Base-by-base conservation (phyloP, 176 grass and related monocot species). In the Leersia perrieri region DNA sequence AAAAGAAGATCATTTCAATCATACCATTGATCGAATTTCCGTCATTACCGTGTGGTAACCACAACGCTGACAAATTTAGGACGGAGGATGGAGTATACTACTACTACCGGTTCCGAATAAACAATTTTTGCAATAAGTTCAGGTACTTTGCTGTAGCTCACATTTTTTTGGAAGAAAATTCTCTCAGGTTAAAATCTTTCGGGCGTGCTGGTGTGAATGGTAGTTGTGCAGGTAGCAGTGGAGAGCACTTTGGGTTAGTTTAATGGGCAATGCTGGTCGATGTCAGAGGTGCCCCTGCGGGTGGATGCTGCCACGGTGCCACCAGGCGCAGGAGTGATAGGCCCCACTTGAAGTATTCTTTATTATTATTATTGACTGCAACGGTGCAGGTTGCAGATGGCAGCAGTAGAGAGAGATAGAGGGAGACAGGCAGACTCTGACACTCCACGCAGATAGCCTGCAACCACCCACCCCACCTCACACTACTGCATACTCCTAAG, bases 381-480 rank as follows among this genome's bases (percentile, higher is more conserved):
- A 20, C 35, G 33, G 11, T 73, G 77, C 78, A 77, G 82, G 66
- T 45, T 66, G 78, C 82, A 89, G 68, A 60, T 69, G 62, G 34
- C 26, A 47, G 57, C 41, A 47, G 72, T 5, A 34, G 36, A 25
- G 3, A 38, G 82, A 29, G 85, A 20, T n/a, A n/a, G n/a, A n/a
- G n/a, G 16, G 31, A 69, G 91, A 90, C 83, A 86, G 82, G 84
- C 91, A 86, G 88, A 60, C 75, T 84, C 82, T 91, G 88, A 91
- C 83, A 85, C 22, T 34, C 85, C 88, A 88, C 89, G 83, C 85
- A 86, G 81, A 80, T 81, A 66, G 76, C 70, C 76, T 80, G 86
- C 76, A 62, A 18, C 78, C 38, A 80, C 79, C 62, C 69, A 72
- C 79, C 25, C 31, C 42, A 63, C 47, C 47, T 53, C 47, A 51